Evolutionary conservation across 2,329 filamentous ascomycete genomes (phyloP).

Genomic region (Fusarium virguliforme): DNA sequence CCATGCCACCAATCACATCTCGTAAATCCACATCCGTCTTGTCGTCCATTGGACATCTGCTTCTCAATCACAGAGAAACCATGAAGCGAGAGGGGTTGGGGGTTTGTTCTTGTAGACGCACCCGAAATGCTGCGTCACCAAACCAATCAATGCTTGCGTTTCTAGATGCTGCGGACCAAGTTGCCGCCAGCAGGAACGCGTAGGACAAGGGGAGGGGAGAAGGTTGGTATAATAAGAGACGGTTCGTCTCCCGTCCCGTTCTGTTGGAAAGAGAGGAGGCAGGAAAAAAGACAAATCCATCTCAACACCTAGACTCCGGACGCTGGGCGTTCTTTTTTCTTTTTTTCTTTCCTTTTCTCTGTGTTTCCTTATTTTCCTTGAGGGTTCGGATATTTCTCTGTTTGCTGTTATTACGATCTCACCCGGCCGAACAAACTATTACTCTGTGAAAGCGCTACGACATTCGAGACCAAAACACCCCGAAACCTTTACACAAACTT

Average conservation of each 20-base stretch:
- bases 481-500: constrained; percentile 25
- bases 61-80: constrained; percentile 33
- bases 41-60: constrained; percentile 40
- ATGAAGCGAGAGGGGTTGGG: constrained; percentile 26
- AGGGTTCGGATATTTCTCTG: constrained; percentile 32
- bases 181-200: constrained; percentile 36
- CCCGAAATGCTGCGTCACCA: constrained; percentile 13
- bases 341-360: constrained; percentile 40
- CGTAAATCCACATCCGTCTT: constrained; percentile 16
- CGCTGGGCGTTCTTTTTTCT: constrained; percentile 43
- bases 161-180: constrained; percentile 5
- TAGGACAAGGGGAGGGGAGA: constrained; percentile 27
- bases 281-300: constrained; percentile 45
- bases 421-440: constrained; percentile 28
- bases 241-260: constrained; percentile 28
- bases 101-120: constrained; percentile 38
- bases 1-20: constrained; percentile 38
- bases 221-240: constrained; percentile 51
- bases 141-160: constrained; percentile 15
- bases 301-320: constrained; percentile 36
- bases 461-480: constrained; percentile 15
- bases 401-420: constrained; percentile 21
- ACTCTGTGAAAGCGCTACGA: constrained; percentile 23
- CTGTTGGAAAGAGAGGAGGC: constrained; percentile 34
- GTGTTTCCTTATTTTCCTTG: constrained; percentile 48